phyloP scores from a whole-genome alignment of 2,329 filamentous ascomycete species.

The Bipolaris zeicola region DNA sequence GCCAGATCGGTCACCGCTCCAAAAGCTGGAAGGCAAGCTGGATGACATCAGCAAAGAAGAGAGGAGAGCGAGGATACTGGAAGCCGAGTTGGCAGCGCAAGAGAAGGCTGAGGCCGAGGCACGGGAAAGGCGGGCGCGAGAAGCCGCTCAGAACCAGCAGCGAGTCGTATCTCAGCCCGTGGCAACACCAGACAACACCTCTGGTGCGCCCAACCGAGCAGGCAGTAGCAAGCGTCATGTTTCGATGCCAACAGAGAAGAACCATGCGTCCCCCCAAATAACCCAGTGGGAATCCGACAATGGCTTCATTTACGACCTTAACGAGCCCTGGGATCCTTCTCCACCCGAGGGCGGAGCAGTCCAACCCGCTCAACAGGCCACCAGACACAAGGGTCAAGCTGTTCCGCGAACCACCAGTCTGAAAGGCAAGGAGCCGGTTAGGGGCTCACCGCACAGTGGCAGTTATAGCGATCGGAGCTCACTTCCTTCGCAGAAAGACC shows the following conservation, averaged over 20 bases:
- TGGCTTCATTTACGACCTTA: constrained; percentile 37
- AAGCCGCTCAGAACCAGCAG: constrained; percentile 39
- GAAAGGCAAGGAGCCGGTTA: constrained; percentile 44
- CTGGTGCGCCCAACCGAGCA: constrained; percentile 20
- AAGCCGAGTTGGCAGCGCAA: constrained; percentile 75
- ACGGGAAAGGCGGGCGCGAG: constrained; percentile 39
- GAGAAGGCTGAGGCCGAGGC: constrained; percentile 60
- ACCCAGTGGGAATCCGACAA: constrained; percentile 38
- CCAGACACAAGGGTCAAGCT: constrained; percentile 33
- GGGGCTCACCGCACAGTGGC: constrained; percentile 28
- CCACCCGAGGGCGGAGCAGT: constrained; percentile 23
- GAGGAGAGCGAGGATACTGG: constrained; percentile 81
- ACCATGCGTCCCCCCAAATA: constrained; percentile 29
- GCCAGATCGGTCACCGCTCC: constrained; percentile 84
- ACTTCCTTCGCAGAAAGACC: constrained; percentile 26
- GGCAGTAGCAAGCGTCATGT: constrained; percentile 38
- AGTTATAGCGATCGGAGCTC: constrained; percentile 42
- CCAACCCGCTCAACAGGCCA: constrained; percentile 22
- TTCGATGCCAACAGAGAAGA: constrained; percentile 38
- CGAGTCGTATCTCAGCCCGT: constrained; percentile 39
- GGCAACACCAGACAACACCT: constrained; percentile 16
- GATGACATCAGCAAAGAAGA: constrained; percentile 95
- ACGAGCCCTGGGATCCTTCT: constrained; percentile 45
- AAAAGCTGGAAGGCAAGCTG: constrained; percentile 89
- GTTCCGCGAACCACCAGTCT: constrained; percentile 32